A percentile compares a stretch with the other conserved stretches of the same genome.
Conservation (phyloP, 2,329 filamentous ascomycete species). For the Graphilbum fragrans region DNA sequence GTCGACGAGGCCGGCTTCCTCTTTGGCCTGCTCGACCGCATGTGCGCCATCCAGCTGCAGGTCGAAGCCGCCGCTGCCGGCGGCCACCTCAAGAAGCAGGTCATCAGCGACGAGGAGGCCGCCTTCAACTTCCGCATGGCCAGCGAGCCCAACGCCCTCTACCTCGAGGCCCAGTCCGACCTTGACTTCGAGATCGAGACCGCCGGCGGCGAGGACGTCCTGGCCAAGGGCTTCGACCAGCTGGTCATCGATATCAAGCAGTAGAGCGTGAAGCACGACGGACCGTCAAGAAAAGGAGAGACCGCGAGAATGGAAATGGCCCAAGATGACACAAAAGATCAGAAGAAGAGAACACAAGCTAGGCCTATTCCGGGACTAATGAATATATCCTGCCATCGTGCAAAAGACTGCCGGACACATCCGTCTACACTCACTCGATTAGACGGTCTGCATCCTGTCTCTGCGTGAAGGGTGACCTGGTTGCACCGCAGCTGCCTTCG, state of each 20-base stretch:
- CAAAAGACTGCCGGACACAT: no score
- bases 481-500: no score
- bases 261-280: no score
- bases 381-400: no score
- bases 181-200: slow-evolving; percentile 32
- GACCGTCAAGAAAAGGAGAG: no score
- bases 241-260: slow-evolving; percentile 3
- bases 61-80: slow-evolving; percentile 50
- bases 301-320: no score
- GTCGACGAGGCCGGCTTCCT: slow-evolving; percentile 66
- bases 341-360: no score
- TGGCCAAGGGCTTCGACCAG: slow-evolving; percentile 16
- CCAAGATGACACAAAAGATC: no score
- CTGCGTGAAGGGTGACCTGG: no score
- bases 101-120: slow-evolving; percentile 26
- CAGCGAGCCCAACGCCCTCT: slow-evolving; percentile 30
- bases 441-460: no score
- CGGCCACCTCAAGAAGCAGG: slow-evolving; percentile 24
- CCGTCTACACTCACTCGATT: no score
- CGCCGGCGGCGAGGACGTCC: slow-evolving; percentile 19
- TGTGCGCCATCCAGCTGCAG: slow-evolving; percentile 54
- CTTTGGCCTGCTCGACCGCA: slow-evolving; percentile 56
- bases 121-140: slow-evolving; percentile 30
- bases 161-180: slow-evolving; percentile 33
- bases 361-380: no score